These are phyloP conservation scores for Saksenaea vasiformis DNA, from an alignment of 371 early-diverging fungal species.

Conservation along the genomic window DNA sequence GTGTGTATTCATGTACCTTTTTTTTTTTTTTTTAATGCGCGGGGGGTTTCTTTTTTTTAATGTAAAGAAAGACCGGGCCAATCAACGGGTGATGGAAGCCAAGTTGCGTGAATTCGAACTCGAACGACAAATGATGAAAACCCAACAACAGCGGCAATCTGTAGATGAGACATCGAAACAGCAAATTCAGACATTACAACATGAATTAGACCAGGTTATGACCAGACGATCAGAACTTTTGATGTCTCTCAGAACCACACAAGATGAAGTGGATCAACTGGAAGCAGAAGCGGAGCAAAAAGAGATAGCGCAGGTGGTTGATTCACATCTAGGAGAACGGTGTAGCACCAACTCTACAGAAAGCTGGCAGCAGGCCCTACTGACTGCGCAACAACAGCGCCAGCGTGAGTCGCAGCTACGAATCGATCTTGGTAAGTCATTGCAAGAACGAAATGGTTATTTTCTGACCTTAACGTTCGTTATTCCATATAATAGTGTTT, in stretches of 20 bases:
- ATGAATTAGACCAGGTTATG: background rate
- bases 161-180: background rate
- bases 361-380: background rate
- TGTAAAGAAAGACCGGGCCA: background rate
- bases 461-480: background rate
- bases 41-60: too few relatives aligned
- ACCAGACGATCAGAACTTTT: background rate
- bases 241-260: background rate
- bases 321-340: background rate
- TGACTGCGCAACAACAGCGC: background rate
- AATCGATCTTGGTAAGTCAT: background rate
- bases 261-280: background rate
- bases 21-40: background rate
- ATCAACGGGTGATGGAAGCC: background rate
- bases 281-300: background rate
- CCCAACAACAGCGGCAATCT: background rate
- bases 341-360: background rate
- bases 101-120: background rate
- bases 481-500: constrained; percentile 3
- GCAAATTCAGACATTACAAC: background rate
- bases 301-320: background rate
- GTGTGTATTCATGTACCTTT: background rate
- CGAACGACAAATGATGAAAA: background rate
- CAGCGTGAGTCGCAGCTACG: background rate
- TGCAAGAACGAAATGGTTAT: background rate